These are phyloP conservation scores for Cladosporium sp. DNA, from an alignment of 2,329 filamentous ascomycete genomes.

Conservation along the genomic window DNA sequence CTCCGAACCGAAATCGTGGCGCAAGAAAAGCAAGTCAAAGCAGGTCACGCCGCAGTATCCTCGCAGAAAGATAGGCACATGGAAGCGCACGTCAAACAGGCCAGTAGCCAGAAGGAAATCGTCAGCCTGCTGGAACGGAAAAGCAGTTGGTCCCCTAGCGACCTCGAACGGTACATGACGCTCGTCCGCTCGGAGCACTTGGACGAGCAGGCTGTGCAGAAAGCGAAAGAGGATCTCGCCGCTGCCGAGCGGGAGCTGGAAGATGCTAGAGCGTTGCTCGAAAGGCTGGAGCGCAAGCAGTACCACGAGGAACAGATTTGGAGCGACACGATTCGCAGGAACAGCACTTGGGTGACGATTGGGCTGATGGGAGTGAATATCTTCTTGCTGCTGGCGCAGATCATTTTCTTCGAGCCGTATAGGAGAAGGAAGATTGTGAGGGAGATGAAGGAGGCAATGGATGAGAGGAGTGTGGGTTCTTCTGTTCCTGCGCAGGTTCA, in stretches of 20 bases:
- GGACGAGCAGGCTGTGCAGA: slow-evolving; percentile 77
- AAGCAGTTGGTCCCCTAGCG: slow-evolving; percentile 78
- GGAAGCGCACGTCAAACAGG: slow-evolving; percentile 74
- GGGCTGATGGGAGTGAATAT: slow-evolving; percentile 97
- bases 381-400: slow-evolving; percentile 67
- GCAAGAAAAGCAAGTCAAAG: slow-evolving; percentile 59
- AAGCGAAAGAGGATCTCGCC: slow-evolving; percentile 66
- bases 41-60: slow-evolving; percentile 59
- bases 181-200: slow-evolving; percentile 90
- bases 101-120: slow-evolving; percentile 90
- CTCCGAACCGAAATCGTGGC: slow-evolving; percentile 73
- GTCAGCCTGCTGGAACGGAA: slow-evolving; percentile 91
- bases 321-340: slow-evolving; percentile 93
- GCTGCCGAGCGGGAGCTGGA: slow-evolving; percentile 76
- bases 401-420: slow-evolving; percentile 87
- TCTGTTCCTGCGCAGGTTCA: neutral
- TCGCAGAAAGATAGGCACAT: slow-evolving; percentile 72
- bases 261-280: slow-evolving; percentile 68
- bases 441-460: slow-evolving; percentile 65
- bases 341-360: slow-evolving; percentile 98
- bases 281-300: slow-evolving; percentile 76
- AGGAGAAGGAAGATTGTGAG: slow-evolving; percentile 72
- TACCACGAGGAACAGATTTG: slow-evolving; percentile 99
- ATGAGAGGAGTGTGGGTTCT: slow-evolving; percentile 56
- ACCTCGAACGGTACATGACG: slow-evolving; percentile 90